Conservation (phyloP, 2,329 filamentous ascomycete genomes). For the Penicillium sp. region DNA sequence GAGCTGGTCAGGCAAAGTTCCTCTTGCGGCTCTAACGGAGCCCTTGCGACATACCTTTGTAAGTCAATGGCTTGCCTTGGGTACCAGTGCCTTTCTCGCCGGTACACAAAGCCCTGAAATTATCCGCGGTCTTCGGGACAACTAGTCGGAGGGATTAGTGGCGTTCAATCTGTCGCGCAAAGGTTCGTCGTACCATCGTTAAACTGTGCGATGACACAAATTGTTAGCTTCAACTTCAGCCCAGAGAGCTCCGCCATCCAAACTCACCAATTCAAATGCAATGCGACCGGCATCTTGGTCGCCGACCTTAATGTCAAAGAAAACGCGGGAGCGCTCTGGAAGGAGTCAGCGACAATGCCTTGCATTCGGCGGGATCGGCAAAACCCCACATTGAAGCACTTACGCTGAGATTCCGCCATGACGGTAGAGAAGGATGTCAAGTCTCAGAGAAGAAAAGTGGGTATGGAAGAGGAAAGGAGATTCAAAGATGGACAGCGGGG, state of each 20-base stretch:
- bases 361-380: constrained; percentile 12
- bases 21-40: constrained; percentile 1
- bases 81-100: constrained; percentile 86
- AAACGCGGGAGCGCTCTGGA: constrained; percentile 68
- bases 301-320: constrained; percentile 86
- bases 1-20: not conserved
- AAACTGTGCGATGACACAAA: constrained; percentile 34
- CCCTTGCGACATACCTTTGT: constrained; percentile 56
- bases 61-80: constrained; percentile 77
- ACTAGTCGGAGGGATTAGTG: constrained; percentile 39
- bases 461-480: constrained; percentile 6
- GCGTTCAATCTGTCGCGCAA: not conserved
- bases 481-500: constrained; percentile 3
- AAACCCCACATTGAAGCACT: constrained; percentile 27
- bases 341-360: constrained; percentile 13
- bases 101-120: constrained; percentile 91
- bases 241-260: not conserved
- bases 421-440: constrained; percentile 1
- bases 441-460: constrained; percentile 3
- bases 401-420: constrained; percentile 38
- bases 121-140: constrained; percentile 91
- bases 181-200: constrained; percentile 41
- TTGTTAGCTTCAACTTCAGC: constrained; percentile 15
- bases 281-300: constrained; percentile 68
- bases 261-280: constrained; percentile 71